These are phyloP conservation scores for Rubia yunnanensis DNA, from an alignment of 257 asterid species.

Conservation along the genomic window DNA sequence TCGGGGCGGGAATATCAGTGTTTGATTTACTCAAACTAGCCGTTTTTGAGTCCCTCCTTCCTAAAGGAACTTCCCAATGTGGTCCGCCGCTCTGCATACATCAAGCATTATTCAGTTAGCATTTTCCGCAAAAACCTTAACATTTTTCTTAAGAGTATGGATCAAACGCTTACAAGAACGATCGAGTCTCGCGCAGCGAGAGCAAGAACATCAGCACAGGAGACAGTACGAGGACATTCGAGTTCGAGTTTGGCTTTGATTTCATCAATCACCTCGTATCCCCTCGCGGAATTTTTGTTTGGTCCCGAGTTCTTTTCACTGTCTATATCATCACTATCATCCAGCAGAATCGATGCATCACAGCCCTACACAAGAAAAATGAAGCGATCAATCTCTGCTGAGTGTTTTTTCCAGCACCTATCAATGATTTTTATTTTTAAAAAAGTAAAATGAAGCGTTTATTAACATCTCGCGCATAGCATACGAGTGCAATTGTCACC, in stretches of 20 bases:
- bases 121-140: background rate
- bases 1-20: slow-evolving; percentile 59
- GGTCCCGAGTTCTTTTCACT: slow-evolving; percentile 72
- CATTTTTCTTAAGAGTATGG: background rate
- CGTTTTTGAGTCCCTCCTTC: slow-evolving; percentile 65
- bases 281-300: slow-evolving; percentile 57
- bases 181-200: slow-evolving; percentile 68
- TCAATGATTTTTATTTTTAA: no score
- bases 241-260: slow-evolving; percentile 57
- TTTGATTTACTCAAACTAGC: slow-evolving; percentile 47
- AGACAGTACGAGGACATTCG: slow-evolving; percentile 71
- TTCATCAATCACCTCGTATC: slow-evolving; percentile 68
- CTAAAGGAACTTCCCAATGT: slow-evolving; percentile 75
- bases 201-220: slow-evolving; percentile 72
- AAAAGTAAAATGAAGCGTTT: no score
- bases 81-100: slow-evolving; percentile 71
- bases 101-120: slow-evolving; percentile 6
- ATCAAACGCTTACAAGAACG: slow-evolving; percentile 39
- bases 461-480: no score
- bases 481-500: no score
- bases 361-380: slow-evolving; percentile 41
- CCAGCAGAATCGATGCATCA: slow-evolving; percentile 65
- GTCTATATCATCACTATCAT: slow-evolving; percentile 28
- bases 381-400: no score
- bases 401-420: no score